These are phyloP conservation scores for Boletus speciosus DNA, from an alignment of 768 basidiomycete genomes.

Conservation along the genomic window DNA sequence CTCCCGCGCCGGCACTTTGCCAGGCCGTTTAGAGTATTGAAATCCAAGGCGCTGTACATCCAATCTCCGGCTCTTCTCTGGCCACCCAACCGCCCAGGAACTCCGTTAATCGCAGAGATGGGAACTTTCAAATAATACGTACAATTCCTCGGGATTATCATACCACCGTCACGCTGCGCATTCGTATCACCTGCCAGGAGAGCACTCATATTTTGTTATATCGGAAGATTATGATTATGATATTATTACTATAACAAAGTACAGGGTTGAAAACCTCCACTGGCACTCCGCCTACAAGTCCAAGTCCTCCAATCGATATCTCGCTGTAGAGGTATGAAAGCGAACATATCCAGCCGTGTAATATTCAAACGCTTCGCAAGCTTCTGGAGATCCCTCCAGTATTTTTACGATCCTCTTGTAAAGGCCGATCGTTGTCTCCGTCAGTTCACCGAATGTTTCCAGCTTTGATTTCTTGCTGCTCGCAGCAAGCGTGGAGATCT, in stretches of 20 bases:
- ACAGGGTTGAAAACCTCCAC: neutral
- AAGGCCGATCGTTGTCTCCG: conserved; percentile 24
- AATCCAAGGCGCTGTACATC: neutral
- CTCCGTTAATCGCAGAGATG: neutral
- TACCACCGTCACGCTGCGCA: neutral
- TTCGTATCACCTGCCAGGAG: neutral
- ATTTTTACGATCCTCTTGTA: conserved; percentile 26
- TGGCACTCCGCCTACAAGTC: neutral
- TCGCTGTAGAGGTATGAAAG: conserved; percentile 26
- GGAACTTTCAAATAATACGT: neutral
- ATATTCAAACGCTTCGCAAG: conserved; percentile 16
- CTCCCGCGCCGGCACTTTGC: no score
- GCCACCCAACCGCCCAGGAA: neutral
- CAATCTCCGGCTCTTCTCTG: neutral
- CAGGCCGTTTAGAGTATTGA: no score
- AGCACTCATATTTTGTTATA: neutral
- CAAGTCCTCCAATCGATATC: conserved; percentile 27
- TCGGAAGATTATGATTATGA: no score
- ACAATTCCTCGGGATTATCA: neutral
- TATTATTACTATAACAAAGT: no score
- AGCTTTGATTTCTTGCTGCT: conserved; percentile 24
- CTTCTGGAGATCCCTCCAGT: conserved; percentile 14
- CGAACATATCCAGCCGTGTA: conserved; percentile 25
- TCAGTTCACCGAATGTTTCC: conserved; percentile 23
- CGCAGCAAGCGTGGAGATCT: conserved; percentile 32